Base-by-base conservation (phyloP, 2,329 filamentous ascomycete genomes). In the Sordariomycetes sp. region DNA sequence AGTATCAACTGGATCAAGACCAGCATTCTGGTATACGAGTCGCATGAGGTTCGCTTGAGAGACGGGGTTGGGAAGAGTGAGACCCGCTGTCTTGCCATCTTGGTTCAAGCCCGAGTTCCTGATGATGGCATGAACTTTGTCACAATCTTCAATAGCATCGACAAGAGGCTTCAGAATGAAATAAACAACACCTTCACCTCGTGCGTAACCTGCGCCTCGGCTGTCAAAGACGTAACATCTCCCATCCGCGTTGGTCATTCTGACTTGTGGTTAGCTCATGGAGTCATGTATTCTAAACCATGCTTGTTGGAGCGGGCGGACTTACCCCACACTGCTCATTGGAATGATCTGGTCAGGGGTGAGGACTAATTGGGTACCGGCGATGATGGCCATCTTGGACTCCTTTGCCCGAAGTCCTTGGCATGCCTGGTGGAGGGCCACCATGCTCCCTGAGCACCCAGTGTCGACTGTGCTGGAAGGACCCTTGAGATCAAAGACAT, bases 131-230 rank as follows among this genome's bases (percentile, higher is more conserved):
- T 74, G 69, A 59, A 81, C 77, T 1, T 73, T 71, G 62, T 85
- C 80, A 25, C 77, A 77, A 60, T 81, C 80, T 50, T 64, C 67
- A 25, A 82, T 64, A 2, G 82, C 82, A 59, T 78, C 72, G 36
- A 75, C 72, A 0, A 85, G 70, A 1, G 73, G 74, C 67, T 85
- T 85, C 13, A 86, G 64, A 12, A 84, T 64, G 2, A 86, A 62
- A 54, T 77, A 71, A 7, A 71, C 79, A 22, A 76, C 74, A 3
- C 81, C 82, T 61, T 86, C 82, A 10, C 80, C 83, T 10, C 82
- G 75, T 0, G 76, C 81, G 61, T 83, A 87, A 0, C 84, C 84
- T 45, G 34, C 62, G 62, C 65, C 52, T 57, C 64, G 54, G 59
- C 67, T 60, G 62, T 69, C 60, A 35, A 64, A 62, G 45, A 77